A percentile compares a stretch with the other conserved stretches of the same genome.
These are phyloP conservation scores for Blastocystis sp. DNA, from an alignment of 352 stramenopile species.

Conservation along the genomic window DNA sequence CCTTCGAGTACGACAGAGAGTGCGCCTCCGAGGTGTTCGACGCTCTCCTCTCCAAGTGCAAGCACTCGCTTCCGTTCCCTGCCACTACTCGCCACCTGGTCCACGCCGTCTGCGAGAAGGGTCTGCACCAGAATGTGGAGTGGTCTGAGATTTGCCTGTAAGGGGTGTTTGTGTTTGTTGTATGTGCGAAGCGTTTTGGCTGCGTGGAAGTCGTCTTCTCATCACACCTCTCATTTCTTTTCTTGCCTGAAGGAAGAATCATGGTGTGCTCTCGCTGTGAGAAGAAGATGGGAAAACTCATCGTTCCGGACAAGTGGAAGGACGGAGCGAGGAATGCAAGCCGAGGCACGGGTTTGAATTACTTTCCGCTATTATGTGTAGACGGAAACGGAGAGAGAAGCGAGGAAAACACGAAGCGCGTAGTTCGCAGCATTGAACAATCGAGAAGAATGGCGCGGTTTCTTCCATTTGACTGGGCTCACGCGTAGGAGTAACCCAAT, in stretches of 20 bases:
- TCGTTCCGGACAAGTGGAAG: conserved; percentile 69
- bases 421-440: conserved; percentile 47
- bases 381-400: conserved; percentile 16
- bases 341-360: neutral
- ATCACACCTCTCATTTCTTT: neutral
- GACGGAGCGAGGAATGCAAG: conserved; percentile 55
- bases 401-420: neutral
- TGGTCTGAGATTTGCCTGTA: neutral
- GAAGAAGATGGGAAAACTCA: conserved; percentile 68
- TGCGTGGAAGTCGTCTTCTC: too few relatives aligned
- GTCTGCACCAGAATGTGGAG: neutral
- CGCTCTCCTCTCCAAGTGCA: neutral
- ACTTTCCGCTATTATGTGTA: neutral
- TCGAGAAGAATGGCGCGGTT: conserved; percentile 36
- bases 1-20: neutral
- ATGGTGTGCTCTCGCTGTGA: conserved; percentile 69
- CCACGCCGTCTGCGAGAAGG: neutral
- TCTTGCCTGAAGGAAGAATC: neutral
- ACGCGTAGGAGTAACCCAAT: neutral
- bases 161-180: neutral
- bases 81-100: conserved; percentile 10
- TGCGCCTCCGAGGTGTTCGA: conserved; percentile 12
- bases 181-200: neutral
- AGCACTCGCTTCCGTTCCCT: conserved; percentile 45
- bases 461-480: neutral